A percentile compares a stretch with the other conserved stretches of the same genome.
Evolutionary conservation across 192 early-diverging fungal species (phyloP).

Genomic region (Linnemannia zychae): DNA sequence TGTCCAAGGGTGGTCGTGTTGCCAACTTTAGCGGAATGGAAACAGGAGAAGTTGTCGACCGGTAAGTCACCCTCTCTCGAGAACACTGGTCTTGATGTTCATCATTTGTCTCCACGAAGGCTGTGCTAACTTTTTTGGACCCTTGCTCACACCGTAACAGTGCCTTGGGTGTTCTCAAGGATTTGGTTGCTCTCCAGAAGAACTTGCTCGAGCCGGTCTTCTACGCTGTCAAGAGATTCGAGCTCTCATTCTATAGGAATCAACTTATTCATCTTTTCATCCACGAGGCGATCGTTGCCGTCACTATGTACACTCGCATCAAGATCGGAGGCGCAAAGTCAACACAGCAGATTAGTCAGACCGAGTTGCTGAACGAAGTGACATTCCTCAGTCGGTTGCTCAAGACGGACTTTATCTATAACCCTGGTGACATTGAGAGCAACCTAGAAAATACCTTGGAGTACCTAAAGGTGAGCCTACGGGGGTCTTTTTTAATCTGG

Average conservation of each 20-base stretch:
- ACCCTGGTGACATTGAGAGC: slow-evolving; percentile 74
- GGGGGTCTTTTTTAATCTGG: neutral
- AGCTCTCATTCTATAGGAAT: slow-evolving; percentile 87
- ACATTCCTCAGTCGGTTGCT: slow-evolving; percentile 82
- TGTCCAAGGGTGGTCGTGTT: slow-evolving; percentile 79
- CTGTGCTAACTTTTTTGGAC: neutral
- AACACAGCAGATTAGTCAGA: slow-evolving; percentile 70
- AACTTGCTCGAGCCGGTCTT: slow-evolving; percentile 88
- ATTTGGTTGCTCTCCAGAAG: slow-evolving; percentile 79
- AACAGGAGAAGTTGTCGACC: slow-evolving; percentile 81
- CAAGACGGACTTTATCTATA: slow-evolving; percentile 87
- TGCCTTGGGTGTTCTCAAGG: slow-evolving; percentile 78
- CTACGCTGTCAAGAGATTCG: slow-evolving; percentile 86
- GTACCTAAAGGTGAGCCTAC: slow-evolving; percentile 60
- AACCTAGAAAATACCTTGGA: slow-evolving; percentile 75
- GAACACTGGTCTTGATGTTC: neutral
- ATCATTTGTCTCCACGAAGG: neutral
- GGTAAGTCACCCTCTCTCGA: slow-evolving; percentile 48
- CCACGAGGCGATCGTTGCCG: slow-evolving; percentile 76
- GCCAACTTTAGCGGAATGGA: slow-evolving; percentile 82
- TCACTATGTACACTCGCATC: slow-evolving; percentile 81
- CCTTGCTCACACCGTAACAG: slow-evolving; percentile 29
- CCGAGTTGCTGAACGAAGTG: slow-evolving; percentile 72
- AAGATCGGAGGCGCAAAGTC: slow-evolving; percentile 82
- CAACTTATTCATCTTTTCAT: slow-evolving; percentile 69